Conservation (phyloP, 2,329 filamentous ascomycete species). For the Hortaea sp. region DNA sequence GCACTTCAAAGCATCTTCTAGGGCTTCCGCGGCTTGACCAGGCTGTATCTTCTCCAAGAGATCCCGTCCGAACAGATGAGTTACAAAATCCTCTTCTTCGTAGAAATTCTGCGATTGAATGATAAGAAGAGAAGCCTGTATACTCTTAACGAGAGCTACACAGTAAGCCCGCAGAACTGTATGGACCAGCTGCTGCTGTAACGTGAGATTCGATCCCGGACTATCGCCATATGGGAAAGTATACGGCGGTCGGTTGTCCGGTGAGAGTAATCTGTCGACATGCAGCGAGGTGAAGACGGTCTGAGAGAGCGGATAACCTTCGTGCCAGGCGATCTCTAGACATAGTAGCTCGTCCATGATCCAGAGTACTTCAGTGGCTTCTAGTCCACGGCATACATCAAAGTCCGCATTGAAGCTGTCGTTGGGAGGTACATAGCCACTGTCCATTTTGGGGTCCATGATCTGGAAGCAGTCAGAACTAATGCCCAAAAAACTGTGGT, state of each 20-base stretch:
- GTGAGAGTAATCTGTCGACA: conserved; percentile 70
- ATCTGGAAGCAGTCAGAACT: conserved; percentile 51
- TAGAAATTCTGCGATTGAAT: conserved; percentile 82
- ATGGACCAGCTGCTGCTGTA: conserved; percentile 38
- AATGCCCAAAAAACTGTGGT: too few relatives aligned
- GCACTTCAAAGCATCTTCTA: conserved; percentile 47
- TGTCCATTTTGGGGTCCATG: conserved; percentile 99
- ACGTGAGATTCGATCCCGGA: not conserved
- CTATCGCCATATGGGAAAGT: conserved; percentile 34
- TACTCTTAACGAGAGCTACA: conserved; percentile 71
- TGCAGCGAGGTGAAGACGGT: conserved; percentile 90
- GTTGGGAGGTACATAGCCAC: conserved; percentile 66
- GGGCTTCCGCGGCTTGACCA: conserved; percentile 43
- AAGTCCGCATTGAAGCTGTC: conserved; percentile 69
- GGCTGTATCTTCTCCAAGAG: conserved; percentile 57
- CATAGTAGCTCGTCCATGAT: conserved; percentile 90
- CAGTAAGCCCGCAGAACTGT: conserved; percentile 75
- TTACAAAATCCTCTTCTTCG: conserved; percentile 97
- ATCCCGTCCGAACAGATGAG: conserved; percentile 75
- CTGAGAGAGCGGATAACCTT: conserved; percentile 90
- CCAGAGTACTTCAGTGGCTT: conserved; percentile 63
- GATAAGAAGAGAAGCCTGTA: conserved; percentile 64
- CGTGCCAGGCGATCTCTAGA: conserved; percentile 95
- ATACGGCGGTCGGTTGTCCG: conserved; percentile 34
- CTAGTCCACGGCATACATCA: conserved; percentile 12